Conservation (phyloP, 1,284 basidiomycete genomes). For the Mycena sp. region DNA sequence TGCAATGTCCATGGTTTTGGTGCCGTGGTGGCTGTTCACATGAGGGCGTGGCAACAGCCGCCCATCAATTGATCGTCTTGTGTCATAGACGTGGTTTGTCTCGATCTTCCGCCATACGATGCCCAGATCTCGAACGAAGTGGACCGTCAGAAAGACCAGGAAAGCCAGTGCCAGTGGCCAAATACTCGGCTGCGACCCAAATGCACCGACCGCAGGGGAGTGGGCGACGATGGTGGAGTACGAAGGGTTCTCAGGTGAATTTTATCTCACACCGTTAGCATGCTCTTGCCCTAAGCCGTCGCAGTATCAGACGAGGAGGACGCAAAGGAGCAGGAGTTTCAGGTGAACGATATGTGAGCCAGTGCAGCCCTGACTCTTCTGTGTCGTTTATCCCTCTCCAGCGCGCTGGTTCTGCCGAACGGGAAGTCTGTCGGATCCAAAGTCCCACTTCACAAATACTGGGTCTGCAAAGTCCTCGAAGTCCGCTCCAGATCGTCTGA, state of each 20-base stretch:
- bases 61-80: no score
- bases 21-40: no score
- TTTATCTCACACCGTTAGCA: not conserved
- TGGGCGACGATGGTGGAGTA: conserved; percentile 6
- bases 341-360: not conserved
- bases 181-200: conserved; percentile 1
- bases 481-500: conserved; percentile 7
- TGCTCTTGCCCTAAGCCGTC: not conserved
- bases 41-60: no score
- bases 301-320: conserved; percentile 10
- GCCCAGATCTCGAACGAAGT: conserved; percentile 1
- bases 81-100: no score
- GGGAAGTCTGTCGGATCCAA: not conserved
- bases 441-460: conserved; percentile 6
- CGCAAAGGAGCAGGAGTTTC: not conserved
- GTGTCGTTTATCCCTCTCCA: not conserved
- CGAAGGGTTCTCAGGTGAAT: conserved; percentile 6
- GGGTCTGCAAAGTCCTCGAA: conserved; percentile 15
- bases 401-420: conserved; percentile 18
- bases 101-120: no score
- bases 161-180: not conserved
- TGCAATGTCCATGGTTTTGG: no score
- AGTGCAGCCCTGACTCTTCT: not conserved
- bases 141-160: not conserved
- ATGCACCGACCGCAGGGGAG: conserved; percentile 6